phyloP scores from a whole-genome alignment of 1,284 basidiomycete species.

The Phenoliferia sp. region DNA sequence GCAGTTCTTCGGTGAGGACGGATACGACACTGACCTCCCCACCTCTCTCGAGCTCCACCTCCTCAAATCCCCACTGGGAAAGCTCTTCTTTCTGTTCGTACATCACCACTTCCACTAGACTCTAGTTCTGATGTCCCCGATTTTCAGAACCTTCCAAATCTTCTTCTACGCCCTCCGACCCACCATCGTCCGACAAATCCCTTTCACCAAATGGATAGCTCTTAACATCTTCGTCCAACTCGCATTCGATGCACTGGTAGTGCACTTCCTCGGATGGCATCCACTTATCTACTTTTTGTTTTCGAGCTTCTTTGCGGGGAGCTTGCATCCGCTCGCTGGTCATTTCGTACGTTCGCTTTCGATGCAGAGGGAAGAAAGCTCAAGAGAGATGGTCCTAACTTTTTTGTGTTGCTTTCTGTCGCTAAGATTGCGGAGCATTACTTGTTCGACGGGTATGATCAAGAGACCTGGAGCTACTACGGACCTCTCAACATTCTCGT shows the following conservation, averaged over 20 bases:
- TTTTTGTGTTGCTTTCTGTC: too few relatives aligned
- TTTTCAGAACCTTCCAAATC: slow-evolving; percentile 84
- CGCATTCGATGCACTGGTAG: slow-evolving; percentile 64
- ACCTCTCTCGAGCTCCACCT: slow-evolving; percentile 76
- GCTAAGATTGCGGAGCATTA: slow-evolving; percentile 67
- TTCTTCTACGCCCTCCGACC: slow-evolving; percentile 96
- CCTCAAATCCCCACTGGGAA: slow-evolving; percentile 91
- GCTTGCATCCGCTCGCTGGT: slow-evolving; percentile 87
- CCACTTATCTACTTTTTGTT: slow-evolving; percentile 77
- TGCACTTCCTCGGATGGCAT: slow-evolving; percentile 56
- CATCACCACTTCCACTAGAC: neutral
- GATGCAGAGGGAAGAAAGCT: too few relatives aligned
- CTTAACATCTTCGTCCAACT: slow-evolving; percentile 70
- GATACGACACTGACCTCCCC: slow-evolving; percentile 90
- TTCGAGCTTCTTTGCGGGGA: slow-evolving; percentile 90
- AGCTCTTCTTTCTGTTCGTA: slow-evolving; percentile 90
- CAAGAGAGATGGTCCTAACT: too few relatives aligned
- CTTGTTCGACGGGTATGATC: slow-evolving; percentile 74
- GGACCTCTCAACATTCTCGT: slow-evolving; percentile 83
- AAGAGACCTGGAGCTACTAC: slow-evolving; percentile 97
- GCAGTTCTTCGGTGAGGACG: slow-evolving; percentile 88
- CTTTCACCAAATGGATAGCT: slow-evolving; percentile 74
- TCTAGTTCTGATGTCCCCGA: too few relatives aligned
- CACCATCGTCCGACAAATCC: slow-evolving; percentile 84
- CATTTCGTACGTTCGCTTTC: slow-evolving; percentile 71